Conservation (phyloP, 495 filamentous ascomycete species). For the Letharia columbiana region DNA sequence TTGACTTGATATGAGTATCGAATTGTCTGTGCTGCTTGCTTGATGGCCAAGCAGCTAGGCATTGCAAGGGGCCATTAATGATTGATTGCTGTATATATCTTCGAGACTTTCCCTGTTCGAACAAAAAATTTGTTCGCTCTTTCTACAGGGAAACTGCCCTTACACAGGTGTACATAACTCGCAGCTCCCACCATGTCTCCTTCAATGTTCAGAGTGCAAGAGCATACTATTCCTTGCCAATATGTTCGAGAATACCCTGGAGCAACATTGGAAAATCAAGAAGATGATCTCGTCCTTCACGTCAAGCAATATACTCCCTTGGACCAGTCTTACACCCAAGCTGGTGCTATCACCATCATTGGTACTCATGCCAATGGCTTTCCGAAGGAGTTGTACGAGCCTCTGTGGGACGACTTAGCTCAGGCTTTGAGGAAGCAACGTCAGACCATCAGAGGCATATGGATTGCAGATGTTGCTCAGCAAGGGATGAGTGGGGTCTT, state of each 20-base stretch:
- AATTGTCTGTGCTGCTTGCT: not conserved
- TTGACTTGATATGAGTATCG: not conserved
- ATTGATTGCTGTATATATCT: not conserved
- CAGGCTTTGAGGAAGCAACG: conserved; percentile 41
- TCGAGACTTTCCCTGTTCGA: not conserved
- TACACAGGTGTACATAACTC: not conserved
- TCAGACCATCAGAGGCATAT: conserved; percentile 67
- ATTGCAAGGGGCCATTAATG: not conserved
- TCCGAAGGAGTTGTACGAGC: conserved; percentile 90
- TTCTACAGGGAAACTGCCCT: not conserved
- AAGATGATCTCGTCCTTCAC: conserved; percentile 54
- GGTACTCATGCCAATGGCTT: conserved; percentile 83
- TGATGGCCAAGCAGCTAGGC: not conserved
- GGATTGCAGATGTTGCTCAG: conserved; percentile 75
- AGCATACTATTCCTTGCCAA: conserved; percentile 56
- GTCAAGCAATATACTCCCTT: conserved; percentile 80
- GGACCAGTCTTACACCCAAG: conserved; percentile 52
- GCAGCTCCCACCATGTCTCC: conserved; percentile 19
- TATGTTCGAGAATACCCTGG: conserved; percentile 66
- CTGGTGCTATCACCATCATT: conserved; percentile 74
- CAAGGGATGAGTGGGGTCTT: conserved; percentile 68
- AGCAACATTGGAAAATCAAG: conserved; percentile 53
- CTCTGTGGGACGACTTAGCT: conserved; percentile 73
- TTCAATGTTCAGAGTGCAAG: conserved; percentile 44
- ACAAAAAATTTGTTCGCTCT: too few relatives aligned